Base-by-base conservation (phyloP, 2,329 filamentous ascomycete species). In the Lasiodiplodia sp. region DNA sequence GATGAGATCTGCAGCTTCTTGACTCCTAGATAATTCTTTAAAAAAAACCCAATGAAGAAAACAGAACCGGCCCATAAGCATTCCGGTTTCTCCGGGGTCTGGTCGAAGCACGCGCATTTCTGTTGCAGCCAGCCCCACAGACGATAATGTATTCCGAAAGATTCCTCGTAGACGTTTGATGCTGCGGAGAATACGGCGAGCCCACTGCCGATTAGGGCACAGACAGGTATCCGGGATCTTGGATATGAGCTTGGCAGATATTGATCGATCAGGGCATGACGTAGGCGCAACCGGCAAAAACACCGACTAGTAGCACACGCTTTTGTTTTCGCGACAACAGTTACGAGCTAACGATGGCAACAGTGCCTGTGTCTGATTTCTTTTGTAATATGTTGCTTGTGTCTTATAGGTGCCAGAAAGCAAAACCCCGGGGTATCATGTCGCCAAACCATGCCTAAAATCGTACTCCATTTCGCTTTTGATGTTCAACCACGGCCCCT, bases 351-450 rank as follows among this genome's bases (percentile, higher is more conserved):
- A 10, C 4, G 53, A 57, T 11, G 16, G 31, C 31, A 38, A 37
- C 31, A 21, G 3, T 38, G 55, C 55, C 31, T 10, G 31, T 8
- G 31, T 5, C 8, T 47, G 16, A 8, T 44, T 3, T 34, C 31
- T 14, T 3, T 37, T n/a, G 53, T n/a, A 37, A n/a, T 21, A n/a
- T 18, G 31, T 37, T 56, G 53, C 37, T 47, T 37, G 58, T 49
- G 18, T 25, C 49, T 40, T 62, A 31, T 47, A 37, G 2, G 40
- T 51, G 58, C 25, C 8, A 49, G 40, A 38, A 64, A 64, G 60
- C 28, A 31, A 52, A 38, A 18, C 21, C 47, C 47, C n/a, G 18
- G 60, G 60, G 60, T 64, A 64, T 64, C 60, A 64, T 64, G 60
- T 31, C 47, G 31, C 60, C 60, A 64, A 64, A 52, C 60, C 60